Percentiles rank a stretch among this genome's conserved stretches.
These are phyloP conservation scores for Camellia granthamiana DNA, from an alignment of 148 eudicot genomes.

Conservation along the genomic window DNA sequence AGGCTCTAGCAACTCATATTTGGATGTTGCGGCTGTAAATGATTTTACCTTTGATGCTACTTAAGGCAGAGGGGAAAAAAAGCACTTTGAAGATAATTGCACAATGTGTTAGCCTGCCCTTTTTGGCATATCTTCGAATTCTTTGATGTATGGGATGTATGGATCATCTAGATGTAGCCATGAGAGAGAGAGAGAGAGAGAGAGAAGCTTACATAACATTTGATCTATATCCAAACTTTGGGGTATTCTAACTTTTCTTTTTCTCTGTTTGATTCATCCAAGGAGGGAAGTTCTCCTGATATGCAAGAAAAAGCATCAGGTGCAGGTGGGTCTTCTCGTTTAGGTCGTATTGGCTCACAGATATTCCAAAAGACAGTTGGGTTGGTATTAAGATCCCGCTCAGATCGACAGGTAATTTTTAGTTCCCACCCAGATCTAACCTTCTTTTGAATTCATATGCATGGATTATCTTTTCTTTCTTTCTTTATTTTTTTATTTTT, in stretches of 20 bases:
- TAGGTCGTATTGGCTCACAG: constrained; percentile 67
- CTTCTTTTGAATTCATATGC: too few species aligned
- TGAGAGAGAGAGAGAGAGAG: neutral
- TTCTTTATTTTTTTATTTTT: too few species aligned
- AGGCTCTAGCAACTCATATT: neutral
- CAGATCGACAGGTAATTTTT: constrained; percentile 55
- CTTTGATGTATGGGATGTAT: too few species aligned
- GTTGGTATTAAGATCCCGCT: constrained; percentile 50
- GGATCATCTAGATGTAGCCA: neutral
- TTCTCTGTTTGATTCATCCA: constrained; percentile 34
- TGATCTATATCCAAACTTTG: neutral
- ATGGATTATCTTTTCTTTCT: neutral
- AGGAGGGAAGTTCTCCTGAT: constrained; percentile 44
- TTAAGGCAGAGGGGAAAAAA: too few species aligned
- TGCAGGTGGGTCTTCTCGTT: constrained; percentile 46
- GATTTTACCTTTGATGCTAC: neutral
- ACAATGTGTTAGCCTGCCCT: neutral
- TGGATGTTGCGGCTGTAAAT: too few species aligned
- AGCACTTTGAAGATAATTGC: neutral
- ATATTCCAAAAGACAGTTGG: constrained; percentile 72
- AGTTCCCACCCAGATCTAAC: neutral
- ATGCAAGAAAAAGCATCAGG: constrained; percentile 44
- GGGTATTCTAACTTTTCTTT: neutral
- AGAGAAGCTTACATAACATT: neutral
- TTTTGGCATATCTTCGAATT: too few species aligned